These are phyloP conservation scores for Lactarius quietus DNA, from an alignment of 768 basidiomycete species.

Conservation along the genomic window DNA sequence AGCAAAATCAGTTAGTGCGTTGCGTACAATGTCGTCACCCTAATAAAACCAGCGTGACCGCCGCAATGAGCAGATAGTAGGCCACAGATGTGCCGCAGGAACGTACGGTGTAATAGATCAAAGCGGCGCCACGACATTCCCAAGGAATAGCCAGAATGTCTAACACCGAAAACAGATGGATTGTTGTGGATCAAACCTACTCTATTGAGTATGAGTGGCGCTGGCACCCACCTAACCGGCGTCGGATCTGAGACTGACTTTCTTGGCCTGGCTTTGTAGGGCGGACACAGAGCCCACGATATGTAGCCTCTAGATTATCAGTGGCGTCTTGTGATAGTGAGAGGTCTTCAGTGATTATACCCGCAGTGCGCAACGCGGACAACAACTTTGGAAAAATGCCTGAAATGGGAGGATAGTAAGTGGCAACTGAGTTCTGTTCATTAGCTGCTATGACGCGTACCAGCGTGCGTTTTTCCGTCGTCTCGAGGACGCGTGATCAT, in stretches of 20 bases:
- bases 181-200: background rate
- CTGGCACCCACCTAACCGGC: slow-evolving; percentile 55
- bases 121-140: slow-evolving; percentile 71
- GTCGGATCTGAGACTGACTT: slow-evolving; percentile 42
- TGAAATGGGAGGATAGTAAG: slow-evolving; percentile 31
- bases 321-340: slow-evolving; percentile 59
- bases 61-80: background rate
- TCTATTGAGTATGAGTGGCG: background rate
- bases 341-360: slow-evolving; percentile 79
- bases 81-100: background rate
- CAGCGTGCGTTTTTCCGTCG: slow-evolving; percentile 73
- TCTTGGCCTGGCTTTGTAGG: slow-evolving; percentile 23
- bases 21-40: slow-evolving; percentile 85
- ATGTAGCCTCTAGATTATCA: slow-evolving; percentile 66
- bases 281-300: slow-evolving; percentile 68
- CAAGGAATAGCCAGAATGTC: slow-evolving; percentile 85
- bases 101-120: slow-evolving; percentile 87
- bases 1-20: slow-evolving; percentile 28
- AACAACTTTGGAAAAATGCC: slow-evolving; percentile 63
- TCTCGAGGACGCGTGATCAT: slow-evolving; percentile 70
- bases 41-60: slow-evolving; percentile 32
- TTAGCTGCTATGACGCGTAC: slow-evolving; percentile 37
- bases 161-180: slow-evolving; percentile 22
- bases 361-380: slow-evolving; percentile 47
- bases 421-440: background rate